phyloP scores from a whole-genome alignment of 2,329 filamentous ascomycete genomes.

The Dryadomyces quercivorus region DNA sequence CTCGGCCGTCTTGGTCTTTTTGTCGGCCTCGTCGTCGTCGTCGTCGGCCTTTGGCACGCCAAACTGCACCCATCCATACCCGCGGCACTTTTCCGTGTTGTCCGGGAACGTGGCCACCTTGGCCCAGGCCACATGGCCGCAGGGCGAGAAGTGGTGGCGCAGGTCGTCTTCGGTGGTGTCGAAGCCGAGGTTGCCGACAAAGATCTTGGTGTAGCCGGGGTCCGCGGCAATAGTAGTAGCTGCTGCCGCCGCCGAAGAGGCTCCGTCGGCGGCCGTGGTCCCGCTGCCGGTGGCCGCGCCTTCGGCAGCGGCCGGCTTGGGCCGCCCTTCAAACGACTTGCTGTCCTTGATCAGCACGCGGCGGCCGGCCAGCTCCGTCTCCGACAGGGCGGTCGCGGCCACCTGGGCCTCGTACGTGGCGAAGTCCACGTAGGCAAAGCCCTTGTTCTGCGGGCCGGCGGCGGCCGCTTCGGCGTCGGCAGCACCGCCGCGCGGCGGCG shows the following conservation, averaged over 20 bases:
- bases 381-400: constrained; percentile 74
- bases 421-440: constrained; percentile 96
- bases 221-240: too few species aligned
- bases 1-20: background rate
- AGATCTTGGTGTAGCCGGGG: constrained; percentile 58
- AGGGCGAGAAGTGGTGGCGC: constrained; percentile 69
- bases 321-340: constrained; percentile 80
- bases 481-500: background rate
- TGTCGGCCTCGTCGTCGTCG: background rate
- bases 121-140: constrained; percentile 69
- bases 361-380: constrained; percentile 64
- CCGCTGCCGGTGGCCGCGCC: constrained; percentile 15
- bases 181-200: constrained; percentile 83
- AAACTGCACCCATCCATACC: constrained; percentile 92
- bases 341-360: constrained; percentile 88
- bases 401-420: constrained; percentile 55
- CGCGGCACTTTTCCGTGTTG: constrained; percentile 84
- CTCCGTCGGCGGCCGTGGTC: constrained; percentile 12
- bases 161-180: constrained; percentile 72
- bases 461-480: constrained; percentile 17
- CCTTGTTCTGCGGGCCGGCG: constrained; percentile 51
- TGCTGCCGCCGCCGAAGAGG: too few species aligned
- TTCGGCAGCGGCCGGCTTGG: constrained; percentile 29
- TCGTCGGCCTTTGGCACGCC: constrained; percentile 22
- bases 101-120: constrained; percentile 95